Evolutionary conservation across 768 basidiomycete species (phyloP).

Genomic region (Tricholoma sp.): DNA sequence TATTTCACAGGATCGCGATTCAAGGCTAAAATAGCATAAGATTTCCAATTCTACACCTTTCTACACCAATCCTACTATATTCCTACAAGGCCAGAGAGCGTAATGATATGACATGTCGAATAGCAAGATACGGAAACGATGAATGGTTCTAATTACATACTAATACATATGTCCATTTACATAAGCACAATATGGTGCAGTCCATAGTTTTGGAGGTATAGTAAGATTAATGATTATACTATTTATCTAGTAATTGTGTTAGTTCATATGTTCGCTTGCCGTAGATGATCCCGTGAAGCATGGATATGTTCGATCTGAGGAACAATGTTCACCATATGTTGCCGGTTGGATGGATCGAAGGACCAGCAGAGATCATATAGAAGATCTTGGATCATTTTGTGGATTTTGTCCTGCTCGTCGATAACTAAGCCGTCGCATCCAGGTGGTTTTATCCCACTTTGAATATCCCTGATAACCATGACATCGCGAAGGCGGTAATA

Average conservation of each 20-base stretch:
- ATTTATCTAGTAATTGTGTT: too few species aligned
- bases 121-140: too few species aligned
- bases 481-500: constrained; percentile 9
- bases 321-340: constrained; percentile 5
- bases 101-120: too few species aligned
- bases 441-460: constrained; percentile 8
- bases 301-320: neutral
- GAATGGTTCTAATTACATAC: too few species aligned
- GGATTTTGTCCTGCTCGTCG: neutral
- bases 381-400: neutral
- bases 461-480: constrained; percentile 7
- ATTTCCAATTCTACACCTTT: too few species aligned
- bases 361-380: constrained; percentile 9
- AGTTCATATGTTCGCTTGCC: neutral
- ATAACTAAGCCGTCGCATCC: constrained; percentile 2
- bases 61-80: too few species aligned
- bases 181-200: too few species aligned
- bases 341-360: constrained; percentile 4
- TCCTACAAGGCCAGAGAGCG: too few species aligned
- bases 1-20: too few species aligned
- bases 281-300: neutral
- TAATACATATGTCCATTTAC: too few species aligned
- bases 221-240: neutral
- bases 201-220: too few species aligned
- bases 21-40: too few species aligned